phyloP scores from a whole-genome alignment of 2,329 filamentous ascomycete genomes.

The Albifimbria verrucaria region DNA sequence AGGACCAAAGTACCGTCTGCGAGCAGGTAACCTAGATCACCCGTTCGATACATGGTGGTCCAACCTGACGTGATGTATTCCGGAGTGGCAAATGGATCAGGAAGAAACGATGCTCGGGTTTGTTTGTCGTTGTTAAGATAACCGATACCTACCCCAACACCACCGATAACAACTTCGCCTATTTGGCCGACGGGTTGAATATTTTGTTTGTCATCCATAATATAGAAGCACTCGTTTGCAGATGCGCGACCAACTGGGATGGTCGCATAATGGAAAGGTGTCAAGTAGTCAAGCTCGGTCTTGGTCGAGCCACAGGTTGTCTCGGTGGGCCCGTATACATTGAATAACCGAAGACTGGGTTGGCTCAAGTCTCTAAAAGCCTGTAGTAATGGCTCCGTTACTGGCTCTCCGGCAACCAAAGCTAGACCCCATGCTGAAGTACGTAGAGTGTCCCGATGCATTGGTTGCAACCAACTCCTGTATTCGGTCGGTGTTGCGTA shows the following conservation, averaged over 20 bases:
- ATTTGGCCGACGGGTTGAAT: constrained; percentile 35
- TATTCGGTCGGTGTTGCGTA: constrained; percentile 7
- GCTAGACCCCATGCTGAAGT: background rate
- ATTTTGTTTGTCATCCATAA: constrained; percentile 30
- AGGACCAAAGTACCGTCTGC: constrained; percentile 31
- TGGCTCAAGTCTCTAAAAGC: background rate
- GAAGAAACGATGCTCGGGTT: constrained; percentile 33
- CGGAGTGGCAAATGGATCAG: constrained; percentile 15
- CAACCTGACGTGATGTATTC: constrained; percentile 18
- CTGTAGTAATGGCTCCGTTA: background rate
- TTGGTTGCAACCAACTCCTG: constrained; percentile 2
- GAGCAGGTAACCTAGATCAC: constrained; percentile 35
- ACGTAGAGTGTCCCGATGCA: background rate
- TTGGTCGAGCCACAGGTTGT: background rate
- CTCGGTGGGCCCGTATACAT: background rate
- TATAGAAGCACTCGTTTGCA: constrained; percentile 32
- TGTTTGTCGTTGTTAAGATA: constrained; percentile 29
- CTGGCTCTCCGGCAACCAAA: background rate
- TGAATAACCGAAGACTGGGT: background rate
- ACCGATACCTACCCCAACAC: constrained; percentile 36
- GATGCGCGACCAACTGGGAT: constrained; percentile 18
- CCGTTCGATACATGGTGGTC: constrained; percentile 38
- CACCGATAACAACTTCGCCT: constrained; percentile 40
- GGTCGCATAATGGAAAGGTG: background rate
- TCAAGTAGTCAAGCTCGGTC: background rate